These are phyloP conservation scores for Lactarius quietus DNA, from an alignment of 768 basidiomycete genomes.

Conservation along the genomic window DNA sequence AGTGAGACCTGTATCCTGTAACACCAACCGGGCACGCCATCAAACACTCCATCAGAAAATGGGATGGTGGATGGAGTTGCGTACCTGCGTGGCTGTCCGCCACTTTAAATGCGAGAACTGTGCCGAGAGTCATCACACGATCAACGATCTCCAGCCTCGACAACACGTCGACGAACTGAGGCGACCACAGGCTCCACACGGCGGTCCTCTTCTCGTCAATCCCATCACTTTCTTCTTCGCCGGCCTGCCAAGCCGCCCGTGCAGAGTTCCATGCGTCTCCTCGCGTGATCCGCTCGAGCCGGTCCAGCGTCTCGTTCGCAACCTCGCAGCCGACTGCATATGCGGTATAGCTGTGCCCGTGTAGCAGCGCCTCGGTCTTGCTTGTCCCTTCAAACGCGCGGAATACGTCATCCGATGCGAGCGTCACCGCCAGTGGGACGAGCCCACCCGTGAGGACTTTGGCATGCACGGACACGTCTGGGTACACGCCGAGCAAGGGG, in stretches of 20 bases:
- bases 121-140: conserved; percentile 84
- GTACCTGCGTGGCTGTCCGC: conserved; percentile 53
- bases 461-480: conserved; percentile 89
- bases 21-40: neutral
- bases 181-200: conserved; percentile 90
- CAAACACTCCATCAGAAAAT: neutral
- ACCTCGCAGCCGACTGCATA: conserved; percentile 92
- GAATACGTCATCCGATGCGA: conserved; percentile 80
- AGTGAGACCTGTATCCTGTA: conserved; percentile 52
- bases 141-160: conserved; percentile 56
- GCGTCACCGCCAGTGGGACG: conserved; percentile 79
- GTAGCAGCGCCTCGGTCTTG: conserved; percentile 84
- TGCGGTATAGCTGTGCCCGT: conserved; percentile 96
- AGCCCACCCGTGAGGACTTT: conserved; percentile 94
- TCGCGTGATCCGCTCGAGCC: conserved; percentile 50
- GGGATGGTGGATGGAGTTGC: conserved; percentile 20
- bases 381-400: conserved; percentile 66
- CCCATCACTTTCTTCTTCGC: conserved; percentile 16
- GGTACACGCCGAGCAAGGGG: conserved; percentile 64
- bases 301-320: conserved; percentile 71
- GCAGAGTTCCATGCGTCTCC: conserved; percentile 60
- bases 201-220: conserved; percentile 24
- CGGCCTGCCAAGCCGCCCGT: conserved; percentile 51
- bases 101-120: conserved; percentile 77
- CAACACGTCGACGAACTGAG: conserved; percentile 58